These are phyloP conservation scores for Plectranthus barbatus DNA, from an alignment of 257 asterid genomes.

Conservation along the genomic window DNA sequence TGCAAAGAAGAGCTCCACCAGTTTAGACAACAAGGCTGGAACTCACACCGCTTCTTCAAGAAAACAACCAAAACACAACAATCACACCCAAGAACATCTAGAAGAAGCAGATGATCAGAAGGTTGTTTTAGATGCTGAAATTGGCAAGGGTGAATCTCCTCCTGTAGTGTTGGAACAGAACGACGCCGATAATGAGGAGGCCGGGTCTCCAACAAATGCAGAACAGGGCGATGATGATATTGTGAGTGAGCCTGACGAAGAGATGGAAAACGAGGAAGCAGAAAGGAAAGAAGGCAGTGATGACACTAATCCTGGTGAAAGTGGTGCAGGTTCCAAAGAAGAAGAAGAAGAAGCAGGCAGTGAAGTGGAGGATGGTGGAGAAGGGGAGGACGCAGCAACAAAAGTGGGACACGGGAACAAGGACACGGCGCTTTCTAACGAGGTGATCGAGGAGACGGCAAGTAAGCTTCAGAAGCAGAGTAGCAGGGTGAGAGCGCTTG, in stretches of 20 bases:
- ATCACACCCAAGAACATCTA: background rate
- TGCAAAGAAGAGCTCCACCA: conserved; percentile 17
- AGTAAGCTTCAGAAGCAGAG: conserved; percentile 58
- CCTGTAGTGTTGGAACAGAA: too few species aligned
- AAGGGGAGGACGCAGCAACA: background rate
- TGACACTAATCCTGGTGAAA: conserved; percentile 11
- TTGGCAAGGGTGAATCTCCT: conserved; percentile 7
- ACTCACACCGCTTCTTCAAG: background rate
- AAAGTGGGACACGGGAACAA: conserved; percentile 26
- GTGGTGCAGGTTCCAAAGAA: conserved; percentile 6
- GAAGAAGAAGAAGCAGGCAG: conserved; percentile 5
- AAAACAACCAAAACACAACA: conserved; percentile 1
- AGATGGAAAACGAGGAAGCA: conserved; percentile 9
- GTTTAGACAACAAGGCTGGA: conserved; percentile 18
- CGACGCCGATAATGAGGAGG: background rate
- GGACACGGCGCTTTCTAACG: conserved; percentile 41
- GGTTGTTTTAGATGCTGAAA: background rate
- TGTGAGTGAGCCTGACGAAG: background rate
- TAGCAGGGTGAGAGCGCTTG: conserved; percentile 68
- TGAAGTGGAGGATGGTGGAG: conserved; percentile 1
- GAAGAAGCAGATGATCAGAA: background rate
- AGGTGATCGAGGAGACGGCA: conserved; percentile 64
- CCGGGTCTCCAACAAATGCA: background rate
- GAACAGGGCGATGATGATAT: background rate
- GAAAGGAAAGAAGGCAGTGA: conserved; percentile 9